Base-by-base conservation (phyloP, 192 early-diverging fungal species). In the Entomortierella parvispora region DNA sequence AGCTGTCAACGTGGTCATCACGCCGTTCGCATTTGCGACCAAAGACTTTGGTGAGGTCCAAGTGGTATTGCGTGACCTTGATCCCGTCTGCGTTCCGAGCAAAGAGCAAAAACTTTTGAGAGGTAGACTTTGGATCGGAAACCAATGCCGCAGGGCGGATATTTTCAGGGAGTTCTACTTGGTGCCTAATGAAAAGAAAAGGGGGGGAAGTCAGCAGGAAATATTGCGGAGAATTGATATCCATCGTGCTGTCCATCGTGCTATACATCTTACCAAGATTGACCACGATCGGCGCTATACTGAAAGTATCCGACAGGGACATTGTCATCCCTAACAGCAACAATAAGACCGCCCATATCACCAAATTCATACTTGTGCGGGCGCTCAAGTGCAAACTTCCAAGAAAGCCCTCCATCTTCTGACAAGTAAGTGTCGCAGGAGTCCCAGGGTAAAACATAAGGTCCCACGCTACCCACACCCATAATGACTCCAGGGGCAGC, bases 381-480 rank as follows among this genome's bases (percentile, higher is more conserved):
- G 18, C 90, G 95, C 48, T 85, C 79, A 17, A 79, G 72, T 20
- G 85, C 88, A 40, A 81, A 81, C 23, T 75, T 69, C 95, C 95
- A 98, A 2, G 86, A 88, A 6, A 91, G 25, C 17, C 96, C 96
- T 49, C 91, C 93, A 72, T 98, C 95, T 33, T 85, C 81, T 3
- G 93, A 95, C 43, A 98, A 52, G 54, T 95, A 98, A 0, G 94
- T 96, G 65, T 96, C 94, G 62, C 92, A 90, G 26, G 91, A 83
- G 29, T 85, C 84, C 79, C 93, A 95, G 3, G 86, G 82, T 25
- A 86, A 49, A 12, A 97, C 82, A 54, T 89, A 81, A 0, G 81
- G 32, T 23, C 96, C 95, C 12, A 95, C 96, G 60, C 82, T 93
- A 22, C 97, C 97, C 22, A 98, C 94, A 37, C 94, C 97, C 83